Evolutionary conservation across 306 rosid genomes (phyloP).

Genomic region (Parietaria judaica): DNA sequence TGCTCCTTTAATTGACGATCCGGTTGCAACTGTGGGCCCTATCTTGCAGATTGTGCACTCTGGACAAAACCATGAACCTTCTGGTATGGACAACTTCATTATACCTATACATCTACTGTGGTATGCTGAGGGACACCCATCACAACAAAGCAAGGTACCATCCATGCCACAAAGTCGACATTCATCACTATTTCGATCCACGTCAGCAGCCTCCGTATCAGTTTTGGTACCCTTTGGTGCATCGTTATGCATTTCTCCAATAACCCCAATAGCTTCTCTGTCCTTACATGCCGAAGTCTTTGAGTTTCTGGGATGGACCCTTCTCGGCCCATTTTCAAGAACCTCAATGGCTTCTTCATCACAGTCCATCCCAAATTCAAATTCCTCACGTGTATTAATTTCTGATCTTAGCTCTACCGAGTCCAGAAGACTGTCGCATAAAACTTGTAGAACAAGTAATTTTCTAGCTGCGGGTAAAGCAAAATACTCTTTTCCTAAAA

Average conservation of each 20-base stretch:
- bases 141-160: slow-evolving; percentile 92
- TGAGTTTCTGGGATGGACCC: slow-evolving; percentile 61
- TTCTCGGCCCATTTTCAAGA: slow-evolving; percentile 51
- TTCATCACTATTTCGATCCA: slow-evolving; percentile 74
- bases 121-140: slow-evolving; percentile 97
- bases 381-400: slow-evolving; percentile 65
- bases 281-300: slow-evolving; percentile 60
- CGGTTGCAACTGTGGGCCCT: slow-evolving; percentile 50
- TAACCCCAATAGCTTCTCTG: slow-evolving; percentile 42
- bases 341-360: slow-evolving; percentile 54
- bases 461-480: slow-evolving; percentile 59
- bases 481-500: slow-evolving; percentile 61
- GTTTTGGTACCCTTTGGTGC: slow-evolving; percentile 30
- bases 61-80: slow-evolving; percentile 94
- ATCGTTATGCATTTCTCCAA: slow-evolving; percentile 26
- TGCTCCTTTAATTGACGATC: slow-evolving; percentile 80
- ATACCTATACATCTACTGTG: slow-evolving; percentile 96
- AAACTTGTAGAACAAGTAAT: slow-evolving; percentile 62
- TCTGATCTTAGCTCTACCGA: slow-evolving; percentile 65
- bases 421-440: slow-evolving; percentile 71
- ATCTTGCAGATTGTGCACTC: slow-evolving; percentile 72
- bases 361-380: slow-evolving; percentile 62
- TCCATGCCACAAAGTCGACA: slow-evolving; percentile 98
- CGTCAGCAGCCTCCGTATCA: slow-evolving; percentile 26
- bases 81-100: slow-evolving; percentile 73